These are phyloP conservation scores for Penicillium sp. DNA, from an alignment of 2,329 filamentous ascomycete genomes.

Conservation along the genomic window DNA sequence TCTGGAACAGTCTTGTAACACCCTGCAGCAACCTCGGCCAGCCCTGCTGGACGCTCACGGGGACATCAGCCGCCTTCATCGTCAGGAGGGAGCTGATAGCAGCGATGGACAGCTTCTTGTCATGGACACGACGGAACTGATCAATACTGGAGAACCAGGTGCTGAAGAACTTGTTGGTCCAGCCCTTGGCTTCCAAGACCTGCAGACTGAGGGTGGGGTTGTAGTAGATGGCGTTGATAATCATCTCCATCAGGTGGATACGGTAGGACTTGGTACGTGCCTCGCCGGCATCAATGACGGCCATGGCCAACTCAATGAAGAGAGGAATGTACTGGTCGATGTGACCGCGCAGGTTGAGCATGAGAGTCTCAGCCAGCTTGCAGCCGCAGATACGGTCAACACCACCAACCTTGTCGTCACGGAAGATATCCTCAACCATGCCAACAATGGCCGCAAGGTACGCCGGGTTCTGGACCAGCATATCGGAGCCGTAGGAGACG, in stretches of 20 bases:
- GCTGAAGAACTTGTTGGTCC: constrained; percentile 99
- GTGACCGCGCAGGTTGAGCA: constrained; percentile 87
- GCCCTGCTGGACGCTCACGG: constrained; percentile 87
- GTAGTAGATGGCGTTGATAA: constrained; percentile 98
- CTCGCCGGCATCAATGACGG: constrained; percentile 70
- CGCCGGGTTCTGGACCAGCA: constrained; percentile 77
- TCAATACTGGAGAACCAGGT: constrained; percentile 97
- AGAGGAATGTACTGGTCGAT: constrained; percentile 86
- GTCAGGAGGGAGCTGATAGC: constrained; percentile 86
- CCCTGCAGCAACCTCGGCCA: constrained; percentile 92
- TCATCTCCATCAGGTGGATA: constrained; percentile 97
- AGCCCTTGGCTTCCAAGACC: constrained; percentile 84
- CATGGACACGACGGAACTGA: constrained; percentile 88
- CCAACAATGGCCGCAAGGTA: constrained; percentile 87
- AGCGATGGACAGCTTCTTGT: constrained; percentile 97
- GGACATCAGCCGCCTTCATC: constrained; percentile 77
- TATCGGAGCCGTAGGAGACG: constrained; percentile 84
- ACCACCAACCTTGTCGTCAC: constrained; percentile 85
- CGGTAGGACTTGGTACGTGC: constrained; percentile 89
- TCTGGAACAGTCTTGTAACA: constrained; percentile 87
- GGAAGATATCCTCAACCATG: constrained; percentile 95
- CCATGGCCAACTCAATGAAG: constrained; percentile 89
- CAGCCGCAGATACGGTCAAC: constrained; percentile 96
- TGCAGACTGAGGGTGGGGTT: constrained; percentile 83
- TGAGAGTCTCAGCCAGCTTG: constrained; percentile 95